Percentiles rank a stretch among this genome's conserved stretches.
Conservation (phyloP, 2,329 filamentous ascomycete species). For the Aureobasidium vineae region DNA sequence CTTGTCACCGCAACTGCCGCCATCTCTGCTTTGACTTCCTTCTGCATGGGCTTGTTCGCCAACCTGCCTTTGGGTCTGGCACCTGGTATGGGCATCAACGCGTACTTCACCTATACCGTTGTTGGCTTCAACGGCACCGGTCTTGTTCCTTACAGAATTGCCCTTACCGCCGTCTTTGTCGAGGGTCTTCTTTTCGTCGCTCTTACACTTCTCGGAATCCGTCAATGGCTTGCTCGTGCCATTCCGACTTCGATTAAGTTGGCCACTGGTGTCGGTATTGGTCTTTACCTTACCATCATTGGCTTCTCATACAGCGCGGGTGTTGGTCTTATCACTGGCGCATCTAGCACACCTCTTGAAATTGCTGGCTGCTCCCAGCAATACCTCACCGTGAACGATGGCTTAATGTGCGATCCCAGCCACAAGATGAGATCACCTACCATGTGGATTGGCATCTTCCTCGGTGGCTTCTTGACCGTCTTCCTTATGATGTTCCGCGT, state of each 20-base stretch:
- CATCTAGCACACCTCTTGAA: constrained; percentile 65
- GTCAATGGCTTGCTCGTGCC: constrained; percentile 82
- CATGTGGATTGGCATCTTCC: constrained; percentile 88
- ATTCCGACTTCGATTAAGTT: constrained; percentile 84
- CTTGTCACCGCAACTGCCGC: constrained; percentile 82
- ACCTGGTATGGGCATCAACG: constrained; percentile 79
- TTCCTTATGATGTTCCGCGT: constrained; percentile 81
- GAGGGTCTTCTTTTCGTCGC: constrained; percentile 84
- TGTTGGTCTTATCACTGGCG: constrained; percentile 73
- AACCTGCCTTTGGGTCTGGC: constrained; percentile 62
- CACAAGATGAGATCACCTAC: constrained; percentile 78
- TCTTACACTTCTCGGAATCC: constrained; percentile 74
- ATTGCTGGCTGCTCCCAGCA: constrained; percentile 70
- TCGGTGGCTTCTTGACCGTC: constrained; percentile 75
- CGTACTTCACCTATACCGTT: constrained; percentile 80
- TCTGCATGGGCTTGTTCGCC: constrained; percentile 78
- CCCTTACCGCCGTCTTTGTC: constrained; percentile 82
- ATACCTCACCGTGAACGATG: constrained; percentile 33
- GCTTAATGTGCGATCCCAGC: constrained; percentile 23
- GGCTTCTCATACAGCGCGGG: constrained; percentile 77
- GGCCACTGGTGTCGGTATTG: constrained; percentile 81
- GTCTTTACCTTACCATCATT: constrained; percentile 74
- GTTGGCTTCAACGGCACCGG: constrained; percentile 75
- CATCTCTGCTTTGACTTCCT: constrained; percentile 74
- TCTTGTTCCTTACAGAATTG: constrained; percentile 69